Base-by-base conservation (phyloP, 139 green algal genomes). In the Micractinium conductrix region DNA sequence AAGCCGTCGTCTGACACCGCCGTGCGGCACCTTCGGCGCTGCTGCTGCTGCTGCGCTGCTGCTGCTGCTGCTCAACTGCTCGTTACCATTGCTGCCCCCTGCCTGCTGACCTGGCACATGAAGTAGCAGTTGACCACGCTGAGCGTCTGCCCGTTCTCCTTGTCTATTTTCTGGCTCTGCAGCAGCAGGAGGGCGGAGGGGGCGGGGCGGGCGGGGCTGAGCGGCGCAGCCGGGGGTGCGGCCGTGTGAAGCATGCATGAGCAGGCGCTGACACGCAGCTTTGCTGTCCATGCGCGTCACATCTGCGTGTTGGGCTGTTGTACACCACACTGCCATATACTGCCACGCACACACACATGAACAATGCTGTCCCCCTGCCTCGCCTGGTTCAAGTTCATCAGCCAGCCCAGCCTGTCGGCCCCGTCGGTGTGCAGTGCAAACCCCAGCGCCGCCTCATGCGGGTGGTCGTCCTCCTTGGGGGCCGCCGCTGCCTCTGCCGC, bases 51-150 rank as follows among this genome's bases (percentile, higher is more conserved):
- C 10, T 10, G 12, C 12, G 48, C 48, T 24, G 12, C 48, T 16
- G 48, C 48, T 16, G 12, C 10, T 16, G 16, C 48, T 58, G 10
- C 12, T 58, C 48, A 24, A 24, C 48, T 24, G 53, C 10, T 62
- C 6, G 19, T 37, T n/a, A 33, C 65, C 10, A n/a, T n/a, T n/a
- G n/a, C n/a, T n/a, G n/a, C n/a, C n/a, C n/a, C n/a, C n/a, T n/a
- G n/a, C n/a, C 33, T 4, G 0, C 69, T 19, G 40, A 95, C 94
- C 93, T 98, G 94, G 83, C 95, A 96, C 93, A 97, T 95, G 91
- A 99, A 98, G 91, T 97, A 99, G 90, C 95, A 98, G 81, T 96
- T 94, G 30, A 99, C 90, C 24, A 92, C 90, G 53, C 90, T 94
- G 45, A 95, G 40, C 21, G 85, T 76, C 53, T 96, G 90, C 0